phyloP scores from a whole-genome alignment of 208 protist genomes.

The Acanthamoeba royreba region DNA sequence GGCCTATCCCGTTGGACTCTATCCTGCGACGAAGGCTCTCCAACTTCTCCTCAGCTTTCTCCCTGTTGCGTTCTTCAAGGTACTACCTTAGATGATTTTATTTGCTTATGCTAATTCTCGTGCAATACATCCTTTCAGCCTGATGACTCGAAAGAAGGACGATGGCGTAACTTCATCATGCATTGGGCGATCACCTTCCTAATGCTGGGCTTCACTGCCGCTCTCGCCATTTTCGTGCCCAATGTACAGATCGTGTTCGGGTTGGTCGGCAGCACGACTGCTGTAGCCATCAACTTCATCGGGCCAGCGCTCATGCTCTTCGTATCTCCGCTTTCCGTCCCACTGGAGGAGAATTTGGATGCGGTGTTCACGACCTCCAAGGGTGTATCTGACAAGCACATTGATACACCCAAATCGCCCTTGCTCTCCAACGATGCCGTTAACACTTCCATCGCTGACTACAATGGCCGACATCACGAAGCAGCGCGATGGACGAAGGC shows the following conservation, averaged over 20 bases:
- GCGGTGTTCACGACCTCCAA: background rate
- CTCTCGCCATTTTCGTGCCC: background rate
- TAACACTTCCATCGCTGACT: no score
- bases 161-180: background rate
- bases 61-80: background rate
- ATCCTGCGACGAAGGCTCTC: background rate
- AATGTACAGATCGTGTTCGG: slow-evolving; percentile 36
- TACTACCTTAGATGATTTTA: background rate
- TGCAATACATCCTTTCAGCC: background rate
- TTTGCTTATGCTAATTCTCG: background rate
- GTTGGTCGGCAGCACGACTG: slow-evolving; percentile 5
- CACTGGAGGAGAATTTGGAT: no score
- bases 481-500: no score
- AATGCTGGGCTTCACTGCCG: background rate
- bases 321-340: background rate
- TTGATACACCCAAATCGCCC: no score
- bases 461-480: no score
- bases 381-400: background rate
- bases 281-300: background rate
- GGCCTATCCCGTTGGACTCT: slow-evolving; percentile 32
- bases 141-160: background rate
- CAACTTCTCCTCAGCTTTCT: background rate
- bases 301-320: slow-evolving; percentile 26
- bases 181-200: background rate
- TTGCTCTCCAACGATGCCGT: no score